Evolutionary conservation across 306 rosid species (phyloP).

Genomic region (Sophora flavescens): DNA sequence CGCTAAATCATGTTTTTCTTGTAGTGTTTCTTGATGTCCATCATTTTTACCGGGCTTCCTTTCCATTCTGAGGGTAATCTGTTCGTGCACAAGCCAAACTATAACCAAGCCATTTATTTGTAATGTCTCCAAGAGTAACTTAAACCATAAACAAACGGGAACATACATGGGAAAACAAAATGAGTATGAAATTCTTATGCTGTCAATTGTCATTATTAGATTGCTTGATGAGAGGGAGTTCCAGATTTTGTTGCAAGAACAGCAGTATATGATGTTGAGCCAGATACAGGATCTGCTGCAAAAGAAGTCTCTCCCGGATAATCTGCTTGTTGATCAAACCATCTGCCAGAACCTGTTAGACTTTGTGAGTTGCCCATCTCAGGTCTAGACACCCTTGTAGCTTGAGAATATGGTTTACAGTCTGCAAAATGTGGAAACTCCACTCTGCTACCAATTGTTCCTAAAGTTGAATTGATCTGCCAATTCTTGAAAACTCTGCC

Average conservation of each 20-base stretch:
- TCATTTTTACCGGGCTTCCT: slow-evolving; percentile 74
- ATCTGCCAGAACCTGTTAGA: slow-evolving; percentile 34
- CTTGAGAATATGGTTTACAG: slow-evolving; percentile 28
- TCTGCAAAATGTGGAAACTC: slow-evolving; percentile 45
- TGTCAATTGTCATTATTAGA: slow-evolving; percentile 64
- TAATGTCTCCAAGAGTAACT: not conserved
- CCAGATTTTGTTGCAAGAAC: slow-evolving; percentile 43
- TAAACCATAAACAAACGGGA: not conserved
- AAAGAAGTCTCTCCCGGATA: slow-evolving; percentile 37
- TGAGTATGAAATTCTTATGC: slow-evolving; percentile 73
- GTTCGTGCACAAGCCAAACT: slow-evolving; percentile 22
- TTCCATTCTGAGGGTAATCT: slow-evolving; percentile 64
- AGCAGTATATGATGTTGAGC: slow-evolving; percentile 3
- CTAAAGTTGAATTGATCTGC: slow-evolving; percentile 32
- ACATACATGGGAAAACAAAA: slow-evolving; percentile 85
- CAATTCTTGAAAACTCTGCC: slow-evolving; percentile 39
- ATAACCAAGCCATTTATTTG: not conserved
- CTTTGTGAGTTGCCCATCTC: slow-evolving; percentile 43
- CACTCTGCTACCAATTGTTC: slow-evolving; percentile 39
- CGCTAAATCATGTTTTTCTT: too few species aligned
- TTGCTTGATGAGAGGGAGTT: slow-evolving; percentile 52
- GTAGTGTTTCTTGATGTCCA: slow-evolving; percentile 25
- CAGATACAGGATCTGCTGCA: slow-evolving; percentile 34
- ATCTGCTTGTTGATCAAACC: slow-evolving; percentile 32
- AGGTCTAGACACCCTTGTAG: slow-evolving; percentile 35